Base-by-base conservation (phyloP, 176 grass and related monocot species). In the Paspalum notatum region DNA sequence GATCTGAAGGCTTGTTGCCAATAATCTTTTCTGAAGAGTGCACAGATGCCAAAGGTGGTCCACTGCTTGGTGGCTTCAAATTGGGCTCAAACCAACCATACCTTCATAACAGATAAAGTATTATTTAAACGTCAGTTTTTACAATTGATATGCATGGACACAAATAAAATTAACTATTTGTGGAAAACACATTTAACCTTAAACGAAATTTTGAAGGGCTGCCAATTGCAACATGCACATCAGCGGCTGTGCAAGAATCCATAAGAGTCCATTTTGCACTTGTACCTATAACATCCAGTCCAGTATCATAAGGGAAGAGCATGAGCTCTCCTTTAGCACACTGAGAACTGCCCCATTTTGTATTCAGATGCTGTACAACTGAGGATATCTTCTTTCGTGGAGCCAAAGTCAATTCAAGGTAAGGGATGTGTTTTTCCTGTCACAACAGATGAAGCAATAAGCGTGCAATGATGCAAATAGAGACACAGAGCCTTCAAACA, bases 371-470 rank as follows among this genome's bases (percentile, higher is more conserved):
- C 77, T 93, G 94, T 80, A 99, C 82, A 82, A 99, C 83, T 80
- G 97, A 99, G 57, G 97, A 96, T 64, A 99, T 93, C 83, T 93
- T 99, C 87, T 99, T 99, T 71, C 87, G 75, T 64, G 84, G 88
- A 84, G 89, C 75, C 82, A 99, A 63, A 86, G 74, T 96, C 80
- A 99, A 85, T 84, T 99, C 97, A 74, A 99, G 80, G 65, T 90
- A 93, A 62, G 93, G 97, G 53, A 93, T 99, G 72, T 83, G 93
- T 40, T 91, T 83, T 69, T 90, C 85, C 97, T 99, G 89, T 73
- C 25, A 88, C 27, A 84, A 78, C 56, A 71, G 66, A 71, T 56
- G 12, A 78, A 72, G 6, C 58, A 71, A 84, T 32, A 76, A 81
- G 24, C 47, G 68, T 3, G 32, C 32, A 32, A 32, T 32, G 32